Evolutionary conservation across 1,139 yeast genomes (phyloP).

Genomic region (Chernovozyma aurita): DNA sequence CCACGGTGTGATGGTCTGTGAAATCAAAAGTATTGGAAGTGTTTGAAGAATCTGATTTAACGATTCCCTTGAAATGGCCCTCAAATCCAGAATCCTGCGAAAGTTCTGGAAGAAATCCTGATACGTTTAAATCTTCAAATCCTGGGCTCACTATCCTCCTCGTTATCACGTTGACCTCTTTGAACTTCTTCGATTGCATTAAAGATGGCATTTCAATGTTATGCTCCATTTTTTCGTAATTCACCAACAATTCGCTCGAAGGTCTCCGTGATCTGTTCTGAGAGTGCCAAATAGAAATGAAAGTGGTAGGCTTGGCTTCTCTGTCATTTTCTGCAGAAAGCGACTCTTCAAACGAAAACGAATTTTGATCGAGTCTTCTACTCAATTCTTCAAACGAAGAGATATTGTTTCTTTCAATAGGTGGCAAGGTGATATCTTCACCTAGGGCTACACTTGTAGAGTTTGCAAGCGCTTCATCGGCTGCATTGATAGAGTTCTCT

Average conservation of each 20-base stretch:
- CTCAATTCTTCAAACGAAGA: constrained; percentile 40
- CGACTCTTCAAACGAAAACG: constrained; percentile 34
- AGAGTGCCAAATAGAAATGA: constrained; percentile 42
- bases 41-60: constrained; percentile 8
- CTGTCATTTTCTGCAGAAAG: constrained; percentile 42
- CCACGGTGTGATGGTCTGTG: neutral
- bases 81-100: constrained; percentile 48
- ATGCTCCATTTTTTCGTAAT: constrained; percentile 7
- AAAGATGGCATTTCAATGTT: constrained; percentile 19
- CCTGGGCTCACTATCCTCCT: constrained; percentile 39
- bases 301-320: constrained; percentile 24
- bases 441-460: constrained; percentile 42
- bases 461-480: constrained; percentile 25
- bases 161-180: constrained; percentile 42
- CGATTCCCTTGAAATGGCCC: constrained; percentile 27
- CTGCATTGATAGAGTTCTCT: neutral
- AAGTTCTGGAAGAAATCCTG: constrained; percentile 42
- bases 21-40: neutral
- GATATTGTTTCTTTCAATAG: constrained; percentile 27
- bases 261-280: constrained; percentile 20
- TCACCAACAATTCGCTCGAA: constrained; percentile 6
- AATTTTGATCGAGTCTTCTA: constrained; percentile 16
- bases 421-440: constrained; percentile 35
- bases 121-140: constrained; percentile 33
- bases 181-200: constrained; percentile 30